Conservation (phyloP, 2,329 filamentous ascomycete genomes). For the Anisogramma anomala region DNA sequence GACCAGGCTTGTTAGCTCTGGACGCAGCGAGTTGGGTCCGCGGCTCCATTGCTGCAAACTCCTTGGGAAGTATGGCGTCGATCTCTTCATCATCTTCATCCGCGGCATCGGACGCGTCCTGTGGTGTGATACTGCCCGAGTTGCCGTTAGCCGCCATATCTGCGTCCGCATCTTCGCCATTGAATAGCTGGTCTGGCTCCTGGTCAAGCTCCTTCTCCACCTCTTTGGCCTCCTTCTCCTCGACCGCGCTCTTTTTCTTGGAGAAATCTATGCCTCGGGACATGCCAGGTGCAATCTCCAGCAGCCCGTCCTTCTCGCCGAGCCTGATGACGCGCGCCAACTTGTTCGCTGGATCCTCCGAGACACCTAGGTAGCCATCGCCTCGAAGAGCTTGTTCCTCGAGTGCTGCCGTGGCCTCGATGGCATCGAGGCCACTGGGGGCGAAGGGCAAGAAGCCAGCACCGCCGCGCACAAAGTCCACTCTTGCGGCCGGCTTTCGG, state of each 20-base stretch:
- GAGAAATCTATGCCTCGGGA: conserved; percentile 63
- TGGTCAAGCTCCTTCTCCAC: conserved; percentile 51
- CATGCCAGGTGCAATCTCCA: conserved; percentile 76
- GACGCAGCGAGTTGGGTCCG: conserved; percentile 64
- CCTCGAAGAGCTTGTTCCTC: conserved; percentile 61
- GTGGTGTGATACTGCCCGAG: conserved; percentile 12
- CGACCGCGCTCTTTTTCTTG: conserved; percentile 42
- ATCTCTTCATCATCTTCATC: conserved; percentile 52
- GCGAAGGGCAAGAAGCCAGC: conserved; percentile 92
- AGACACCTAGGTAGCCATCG: conserved; percentile 30
- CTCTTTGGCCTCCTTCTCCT: conserved; percentile 54
- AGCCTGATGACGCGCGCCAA: conserved; percentile 84
- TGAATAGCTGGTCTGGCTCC: conserved; percentile 29
- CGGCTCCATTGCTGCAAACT: conserved; percentile 85
- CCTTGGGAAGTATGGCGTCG: conserved; percentile 76
- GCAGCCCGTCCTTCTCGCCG: conserved; percentile 60
- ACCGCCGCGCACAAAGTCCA: conserved; percentile 85
- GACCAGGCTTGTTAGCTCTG: conserved; percentile 60
- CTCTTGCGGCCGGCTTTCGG: conserved; percentile 73
- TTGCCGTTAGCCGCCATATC: conserved; percentile 9
- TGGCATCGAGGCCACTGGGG: conserved; percentile 75
- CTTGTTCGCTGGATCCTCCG: conserved; percentile 35
- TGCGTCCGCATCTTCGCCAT: conserved; percentile 20
- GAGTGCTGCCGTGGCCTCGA: conserved; percentile 73
- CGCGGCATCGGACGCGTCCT: conserved; percentile 25